A percentile compares a stretch with the other conserved stretches of the same genome.
Evolutionary conservation across 2,329 filamentous ascomycete genomes (phyloP).

Genomic region (Trichoderma sp.): DNA sequence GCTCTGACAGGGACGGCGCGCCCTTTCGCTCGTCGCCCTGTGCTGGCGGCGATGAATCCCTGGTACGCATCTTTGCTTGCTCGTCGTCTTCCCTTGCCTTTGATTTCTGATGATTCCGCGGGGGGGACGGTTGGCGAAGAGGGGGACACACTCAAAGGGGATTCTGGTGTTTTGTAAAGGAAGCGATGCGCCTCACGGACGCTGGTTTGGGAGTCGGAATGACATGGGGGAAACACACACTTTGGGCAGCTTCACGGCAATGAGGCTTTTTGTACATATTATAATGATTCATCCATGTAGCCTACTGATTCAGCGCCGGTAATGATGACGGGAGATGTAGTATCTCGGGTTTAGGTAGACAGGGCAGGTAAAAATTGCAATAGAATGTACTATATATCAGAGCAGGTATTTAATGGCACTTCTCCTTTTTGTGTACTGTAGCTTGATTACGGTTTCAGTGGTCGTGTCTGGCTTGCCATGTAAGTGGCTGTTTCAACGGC

Average conservation of each 20-base stretch:
- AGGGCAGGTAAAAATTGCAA: too few species aligned
- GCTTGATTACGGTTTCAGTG: too few species aligned
- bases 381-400: too few species aligned
- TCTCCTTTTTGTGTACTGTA: too few species aligned
- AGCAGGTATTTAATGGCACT: too few species aligned
- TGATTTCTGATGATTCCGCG: background rate
- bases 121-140: too few species aligned
- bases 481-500: too few species aligned
- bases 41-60: too few species aligned
- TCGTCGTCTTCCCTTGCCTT: background rate
- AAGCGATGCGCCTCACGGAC: slow-evolving; percentile 22
- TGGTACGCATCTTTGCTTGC: background rate
- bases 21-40: too few species aligned
- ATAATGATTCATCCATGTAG: background rate
- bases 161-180: background rate
- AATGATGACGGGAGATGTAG: background rate
- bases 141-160: background rate
- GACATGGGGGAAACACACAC: background rate
- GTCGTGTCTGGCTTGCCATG: too few species aligned
- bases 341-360: too few species aligned
- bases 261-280: background rate
- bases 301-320: background rate
- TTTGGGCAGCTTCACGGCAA: background rate
- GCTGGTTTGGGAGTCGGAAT: background rate
- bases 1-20: slow-evolving; percentile 34